Evolutionary conservation across 495 filamentous ascomycete species (phyloP).

Genomic region (Sphaerosporella brunnea): DNA sequence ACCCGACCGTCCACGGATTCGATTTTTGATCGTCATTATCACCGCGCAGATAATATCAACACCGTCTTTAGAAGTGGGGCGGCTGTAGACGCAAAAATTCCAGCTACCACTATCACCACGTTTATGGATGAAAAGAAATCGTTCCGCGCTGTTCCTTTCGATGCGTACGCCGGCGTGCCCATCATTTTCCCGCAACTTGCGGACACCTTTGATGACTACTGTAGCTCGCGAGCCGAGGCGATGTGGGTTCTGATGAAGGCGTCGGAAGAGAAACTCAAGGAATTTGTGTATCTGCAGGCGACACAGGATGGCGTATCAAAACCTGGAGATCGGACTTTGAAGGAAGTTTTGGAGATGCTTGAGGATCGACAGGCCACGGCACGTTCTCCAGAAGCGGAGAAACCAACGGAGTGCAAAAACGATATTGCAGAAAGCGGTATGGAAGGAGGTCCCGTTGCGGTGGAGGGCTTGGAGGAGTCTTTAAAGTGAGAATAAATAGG

Average conservation of each 20-base stretch:
- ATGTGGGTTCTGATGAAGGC: conserved; percentile 4
- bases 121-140: background rate
- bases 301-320: background rate
- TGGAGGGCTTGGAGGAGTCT: too few species aligned
- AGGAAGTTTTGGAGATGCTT: background rate
- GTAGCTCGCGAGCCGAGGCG: background rate
- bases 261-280: background rate
- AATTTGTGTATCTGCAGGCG: background rate
- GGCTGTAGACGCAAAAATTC: background rate
- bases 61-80: background rate
- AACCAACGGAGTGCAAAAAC: too few species aligned
- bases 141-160: background rate
- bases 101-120: background rate
- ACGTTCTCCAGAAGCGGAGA: too few species aligned
- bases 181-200: background rate
- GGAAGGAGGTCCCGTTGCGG: too few species aligned
- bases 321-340: background rate
- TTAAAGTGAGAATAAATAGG: too few species aligned
- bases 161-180: background rate
- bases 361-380: too few species aligned
- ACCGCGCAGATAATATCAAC: background rate
- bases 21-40: too few species aligned
- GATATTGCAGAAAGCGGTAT: too few species aligned
- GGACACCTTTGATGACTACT: background rate
- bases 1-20: too few species aligned